Conservation (phyloP, 805 yeast genomes). For the Teunomyces tritomae region DNA sequence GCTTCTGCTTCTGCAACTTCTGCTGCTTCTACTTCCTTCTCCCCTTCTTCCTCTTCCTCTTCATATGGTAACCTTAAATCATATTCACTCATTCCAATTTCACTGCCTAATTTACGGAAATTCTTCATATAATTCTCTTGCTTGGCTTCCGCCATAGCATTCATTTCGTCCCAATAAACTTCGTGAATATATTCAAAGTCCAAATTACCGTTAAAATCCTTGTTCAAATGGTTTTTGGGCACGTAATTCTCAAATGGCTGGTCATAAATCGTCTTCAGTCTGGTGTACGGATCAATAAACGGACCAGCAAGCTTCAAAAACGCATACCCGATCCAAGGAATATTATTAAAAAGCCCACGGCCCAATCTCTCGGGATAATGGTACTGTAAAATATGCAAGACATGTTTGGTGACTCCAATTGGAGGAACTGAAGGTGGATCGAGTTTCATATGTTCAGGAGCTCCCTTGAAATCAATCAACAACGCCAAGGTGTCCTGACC, state of each 20-base stretch:
- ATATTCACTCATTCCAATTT: slow-evolving; percentile 54
- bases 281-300: slow-evolving; percentile 56
- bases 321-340: slow-evolving; percentile 57
- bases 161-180: slow-evolving; percentile 52
- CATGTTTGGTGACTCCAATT: slow-evolving; percentile 47
- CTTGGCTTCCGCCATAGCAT: slow-evolving; percentile 39
- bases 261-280: slow-evolving; percentile 56
- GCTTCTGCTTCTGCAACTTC: background rate
- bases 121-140: slow-evolving; percentile 31
- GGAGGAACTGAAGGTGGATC: slow-evolving; percentile 48
- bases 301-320: slow-evolving; percentile 57
- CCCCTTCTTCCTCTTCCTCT: background rate
- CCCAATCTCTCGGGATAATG: slow-evolving; percentile 62
- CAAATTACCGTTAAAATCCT: slow-evolving; percentile 46
- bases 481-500: slow-evolving; percentile 94
- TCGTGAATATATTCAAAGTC: slow-evolving; percentile 55
- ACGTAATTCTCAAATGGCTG: slow-evolving; percentile 56
- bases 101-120: slow-evolving; percentile 44
- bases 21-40: background rate
- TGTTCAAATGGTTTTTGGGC: slow-evolving; percentile 51
- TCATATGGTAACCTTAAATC: slow-evolving; percentile 37
- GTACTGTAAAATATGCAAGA: slow-evolving; percentile 50
- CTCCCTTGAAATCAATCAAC: slow-evolving; percentile 86
- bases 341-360: slow-evolving; percentile 50
- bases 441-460: slow-evolving; percentile 48